phyloP scores from a whole-genome alignment of 2,329 filamentous ascomycete genomes.

The Ophiostoma himal-ulmi region DNA sequence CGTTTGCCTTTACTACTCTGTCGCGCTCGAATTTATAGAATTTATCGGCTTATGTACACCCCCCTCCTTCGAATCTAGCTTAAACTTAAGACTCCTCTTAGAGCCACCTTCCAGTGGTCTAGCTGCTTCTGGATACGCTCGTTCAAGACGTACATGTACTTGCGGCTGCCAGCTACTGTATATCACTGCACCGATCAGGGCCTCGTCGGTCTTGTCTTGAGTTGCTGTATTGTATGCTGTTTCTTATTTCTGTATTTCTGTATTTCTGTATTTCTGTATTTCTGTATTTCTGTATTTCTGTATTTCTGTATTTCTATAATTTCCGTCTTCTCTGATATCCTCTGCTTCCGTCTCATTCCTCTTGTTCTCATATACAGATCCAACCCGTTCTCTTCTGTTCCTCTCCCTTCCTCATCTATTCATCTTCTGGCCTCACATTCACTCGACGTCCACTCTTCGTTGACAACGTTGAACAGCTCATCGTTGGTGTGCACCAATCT shows the following conservation, averaged over 20 bases:
- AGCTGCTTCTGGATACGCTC: background rate
- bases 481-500: background rate
- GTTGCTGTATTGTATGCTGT: background rate
- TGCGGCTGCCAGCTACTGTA: background rate
- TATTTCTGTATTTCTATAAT: background rate
- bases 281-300: background rate
- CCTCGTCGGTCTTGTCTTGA: background rate
- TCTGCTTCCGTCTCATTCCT: background rate
- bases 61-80: background rate
- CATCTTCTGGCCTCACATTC: background rate
- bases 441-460: background rate
- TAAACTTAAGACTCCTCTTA: background rate
- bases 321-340: background rate
- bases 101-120: background rate
- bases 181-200: background rate
- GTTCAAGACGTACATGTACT: slow-evolving; percentile 2
- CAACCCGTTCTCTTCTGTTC: background rate
- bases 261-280: background rate
- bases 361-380: background rate
- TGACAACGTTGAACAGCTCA: background rate
- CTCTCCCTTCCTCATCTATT: background rate
- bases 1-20: background rate
- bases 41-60: slow-evolving; percentile 5
- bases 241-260: background rate
- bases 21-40: background rate